These are phyloP conservation scores for Diutina neorugosa DNA, from an alignment of 1,139 yeast genomes.

Conservation along the genomic window DNA sequence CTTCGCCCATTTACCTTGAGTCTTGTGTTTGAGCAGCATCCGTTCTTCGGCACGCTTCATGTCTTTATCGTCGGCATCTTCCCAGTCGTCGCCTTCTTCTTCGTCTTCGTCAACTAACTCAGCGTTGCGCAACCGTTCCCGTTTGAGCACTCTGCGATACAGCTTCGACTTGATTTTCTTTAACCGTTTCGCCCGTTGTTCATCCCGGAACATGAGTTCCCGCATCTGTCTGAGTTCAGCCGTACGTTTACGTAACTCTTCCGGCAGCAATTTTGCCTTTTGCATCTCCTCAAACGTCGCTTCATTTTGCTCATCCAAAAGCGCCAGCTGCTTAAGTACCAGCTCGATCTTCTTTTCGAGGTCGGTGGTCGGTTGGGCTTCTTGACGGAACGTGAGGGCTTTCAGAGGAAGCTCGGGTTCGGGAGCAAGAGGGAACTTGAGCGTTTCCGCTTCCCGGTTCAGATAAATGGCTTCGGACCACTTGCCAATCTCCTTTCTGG, in stretches of 20 bases:
- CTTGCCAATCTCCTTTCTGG: conserved; percentile 74
- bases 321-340: conserved; percentile 51
- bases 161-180: conserved; percentile 91
- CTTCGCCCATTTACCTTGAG: conserved; percentile 84
- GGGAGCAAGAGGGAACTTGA: conserved; percentile 49
- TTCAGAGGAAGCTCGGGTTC: conserved; percentile 5
- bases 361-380: conserved; percentile 23
- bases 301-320: conserved; percentile 63
- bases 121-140: conserved; percentile 62
- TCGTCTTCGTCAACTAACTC: conserved; percentile 41
- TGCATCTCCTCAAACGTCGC: conserved; percentile 82
- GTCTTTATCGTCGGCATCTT: conserved; percentile 54
- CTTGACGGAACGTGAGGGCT: background rate
- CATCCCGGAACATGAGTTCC: conserved; percentile 92
- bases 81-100: conserved; percentile 17
- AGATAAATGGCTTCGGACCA: conserved; percentile 80
- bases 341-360: conserved; percentile 56
- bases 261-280: conserved; percentile 68
- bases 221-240: conserved; percentile 84
- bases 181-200: conserved; percentile 76
- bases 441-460: conserved; percentile 74
- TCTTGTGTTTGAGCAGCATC: conserved; percentile 84
- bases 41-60: conserved; percentile 77
- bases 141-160: conserved; percentile 76
- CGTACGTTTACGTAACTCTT: conserved; percentile 68